phyloP scores from a whole-genome alignment of 2,329 filamentous ascomycete species.

The Beauveria rudraprayagi region DNA sequence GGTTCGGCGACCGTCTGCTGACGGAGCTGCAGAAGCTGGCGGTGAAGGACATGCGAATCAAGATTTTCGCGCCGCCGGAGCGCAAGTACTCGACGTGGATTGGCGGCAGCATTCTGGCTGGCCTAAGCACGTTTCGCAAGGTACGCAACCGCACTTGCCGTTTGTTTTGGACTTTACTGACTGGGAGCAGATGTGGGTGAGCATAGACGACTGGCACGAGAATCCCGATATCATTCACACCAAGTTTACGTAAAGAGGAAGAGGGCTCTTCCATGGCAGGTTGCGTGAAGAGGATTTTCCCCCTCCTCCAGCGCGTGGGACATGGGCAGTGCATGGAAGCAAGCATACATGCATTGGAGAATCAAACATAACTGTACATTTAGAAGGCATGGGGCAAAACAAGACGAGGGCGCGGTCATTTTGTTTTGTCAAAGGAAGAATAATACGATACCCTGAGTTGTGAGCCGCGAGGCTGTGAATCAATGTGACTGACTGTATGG shows the following conservation, averaged over 20 bases:
- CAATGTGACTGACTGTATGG: not conserved
- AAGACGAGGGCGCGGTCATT: slow-evolving; percentile 1
- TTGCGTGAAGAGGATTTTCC: not conserved
- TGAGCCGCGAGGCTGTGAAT: not conserved
- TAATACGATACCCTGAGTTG: slow-evolving; percentile 4
- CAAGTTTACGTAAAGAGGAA: slow-evolving; percentile 68
- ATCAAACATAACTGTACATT: slow-evolving; percentile 4
- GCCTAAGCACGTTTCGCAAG: slow-evolving; percentile 97
- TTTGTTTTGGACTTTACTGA: not conserved
- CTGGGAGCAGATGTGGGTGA: slow-evolving; percentile 88
- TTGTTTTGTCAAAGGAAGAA: not conserved
- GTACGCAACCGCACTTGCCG: slow-evolving; percentile 39
- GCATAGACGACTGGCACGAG: slow-evolving; percentile 99
- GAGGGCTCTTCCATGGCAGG: not conserved
- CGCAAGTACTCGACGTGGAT: slow-evolving; percentile 99
- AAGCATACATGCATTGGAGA: not conserved
- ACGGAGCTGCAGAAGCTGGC: slow-evolving; percentile 88
- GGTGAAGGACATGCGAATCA: slow-evolving; percentile 98
- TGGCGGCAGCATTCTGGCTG: slow-evolving; percentile 91
- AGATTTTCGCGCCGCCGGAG: slow-evolving; percentile 96
- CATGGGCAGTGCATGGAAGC: not conserved
- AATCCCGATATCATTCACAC: slow-evolving; percentile 98
- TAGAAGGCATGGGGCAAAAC: not conserved
- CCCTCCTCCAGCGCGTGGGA: not conserved
- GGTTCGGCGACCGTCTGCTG: slow-evolving; percentile 87